Base-by-base conservation (phyloP, 2,329 filamentous ascomycete genomes). In the Lachnellula arida region DNA sequence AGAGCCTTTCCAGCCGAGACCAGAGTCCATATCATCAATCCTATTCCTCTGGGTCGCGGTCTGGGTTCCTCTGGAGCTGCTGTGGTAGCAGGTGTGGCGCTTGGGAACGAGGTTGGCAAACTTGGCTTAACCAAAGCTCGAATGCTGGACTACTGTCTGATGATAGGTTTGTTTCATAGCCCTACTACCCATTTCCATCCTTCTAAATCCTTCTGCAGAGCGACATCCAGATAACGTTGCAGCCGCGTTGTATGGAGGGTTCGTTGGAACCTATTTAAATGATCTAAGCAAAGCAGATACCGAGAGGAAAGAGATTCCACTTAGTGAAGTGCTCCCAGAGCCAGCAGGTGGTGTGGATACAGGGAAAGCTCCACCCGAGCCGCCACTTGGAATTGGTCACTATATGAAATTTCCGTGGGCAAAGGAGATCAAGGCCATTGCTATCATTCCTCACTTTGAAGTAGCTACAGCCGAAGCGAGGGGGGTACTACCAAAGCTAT, bases 401-500 rank as follows among this genome's bases (percentile, higher is more conserved):
- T 96, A 96, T 76, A 92, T 95, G 75, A 93, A 92, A 73, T 97
- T 97, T 73, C 85, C 85, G 43, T 97, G 93, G 93, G 88, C 91
- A 56, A 84, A 86, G 61, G 90, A 96, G 72, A 96, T 99, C 79
- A 97, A 97, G 78, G 93, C 92, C 60, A 87, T 99, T 62, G 91
- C 92, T 63, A 93, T 99, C 66, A 96, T 99, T 59, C 94, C 94
- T 8, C 84, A 96, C 66, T 99, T 97, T 69, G 89, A 96, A 71
- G 92, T 97, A 32, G 84, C 91, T n/a, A 99, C 94, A 1, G 91
- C 93, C 58, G 89, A 91, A 69, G 93, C 94, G 5, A 85, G 94
- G 68, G 85, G 86, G 56, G 93, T 96, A 19, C 78, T 99, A 35
- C 94, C 94, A 2, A 81, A 83, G 46, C 77, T 81, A 55, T 99